Evolutionary conservation across 768 basidiomycete genomes (phyloP), one percentile per base, ranked within the genome.

Genomic region (Psilocybe cubensis): DNA sequence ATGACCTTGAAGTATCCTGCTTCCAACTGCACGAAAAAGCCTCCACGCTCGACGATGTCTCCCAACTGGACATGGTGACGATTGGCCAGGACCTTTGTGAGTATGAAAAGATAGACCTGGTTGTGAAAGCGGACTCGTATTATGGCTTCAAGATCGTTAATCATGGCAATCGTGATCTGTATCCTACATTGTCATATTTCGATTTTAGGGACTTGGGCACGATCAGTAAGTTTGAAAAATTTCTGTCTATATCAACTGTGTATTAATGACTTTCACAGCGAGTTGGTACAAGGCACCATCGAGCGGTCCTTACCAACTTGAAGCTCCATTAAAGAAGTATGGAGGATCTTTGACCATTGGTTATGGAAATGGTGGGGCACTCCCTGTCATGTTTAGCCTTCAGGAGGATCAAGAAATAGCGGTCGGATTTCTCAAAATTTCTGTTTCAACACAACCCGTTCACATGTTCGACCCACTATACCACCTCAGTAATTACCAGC

Each of bases 1-100:
- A 55, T 4, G 33, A 46, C 21, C 18, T 55, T 25, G 17, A 40
- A 4, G 11, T 55, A 5, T 35, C 54, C 4, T 14, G 23, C 12
- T 40, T 35, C 35, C 20, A 23, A 12, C 54, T 55, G 4, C 8
- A 41, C 6, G 45, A 55, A 40, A 27, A 17, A 4, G 14, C 23
- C 12, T 45, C 31, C 31, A 23, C 21, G 74, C 77, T 56, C 38
- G 6, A 17, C 12, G 47, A 48, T 4, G 41, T 43, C 3, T 7
- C 18, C 20, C 25, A 14, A 18, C 6, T 9, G 9, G 54, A 55
- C 9, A 35, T 55, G 45, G 12, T 4, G 14, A 24, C 33, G 4
- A 6, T 35, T 12, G 35, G 35, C 31, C 18, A 18, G 21, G 25
- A 55, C 23, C 23, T 55, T 1, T 48, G 25, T 18, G 18, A 38